phyloP scores from a whole-genome alignment of 352 stramenopile species.

The Globisporangium canariense region DNA sequence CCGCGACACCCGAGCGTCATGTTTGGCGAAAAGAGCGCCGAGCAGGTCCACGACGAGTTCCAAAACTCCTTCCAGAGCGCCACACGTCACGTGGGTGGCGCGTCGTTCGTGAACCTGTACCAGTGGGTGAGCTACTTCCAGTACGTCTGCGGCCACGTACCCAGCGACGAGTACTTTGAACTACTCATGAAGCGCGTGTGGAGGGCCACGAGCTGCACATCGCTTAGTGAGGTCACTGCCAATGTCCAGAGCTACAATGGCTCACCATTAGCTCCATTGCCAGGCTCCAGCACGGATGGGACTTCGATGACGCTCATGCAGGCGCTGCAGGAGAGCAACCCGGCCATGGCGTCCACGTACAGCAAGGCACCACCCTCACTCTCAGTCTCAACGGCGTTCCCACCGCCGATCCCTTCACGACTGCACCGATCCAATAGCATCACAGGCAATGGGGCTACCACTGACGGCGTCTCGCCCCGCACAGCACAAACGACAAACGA shows the following conservation, averaged over 20 bases:
- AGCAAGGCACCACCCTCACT: slow-evolving; percentile 14
- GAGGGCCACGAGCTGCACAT: slow-evolving; percentile 40
- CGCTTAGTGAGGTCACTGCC: slow-evolving; percentile 33
- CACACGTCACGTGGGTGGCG: slow-evolving; percentile 18
- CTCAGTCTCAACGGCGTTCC: slow-evolving; percentile 26
- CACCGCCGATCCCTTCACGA: slow-evolving; percentile 20
- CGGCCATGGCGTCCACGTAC: slow-evolving; percentile 25
- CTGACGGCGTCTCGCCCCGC: slow-evolving; percentile 30
- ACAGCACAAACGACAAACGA: slow-evolving; percentile 47
- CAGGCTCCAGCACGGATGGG: neutral
- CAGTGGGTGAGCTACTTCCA: slow-evolving; percentile 81
- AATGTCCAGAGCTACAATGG: neutral
- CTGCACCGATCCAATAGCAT: slow-evolving; percentile 24
- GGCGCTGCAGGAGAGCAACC: slow-evolving; percentile 41
- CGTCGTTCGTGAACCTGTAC: slow-evolving; percentile 59
- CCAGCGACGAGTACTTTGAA: slow-evolving; percentile 78
- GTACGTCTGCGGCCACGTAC: slow-evolving; percentile 59
- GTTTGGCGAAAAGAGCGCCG: slow-evolving; percentile 56
- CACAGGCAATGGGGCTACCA: slow-evolving; percentile 14
- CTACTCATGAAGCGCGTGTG: slow-evolving; percentile 69
- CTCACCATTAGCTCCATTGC: neutral
- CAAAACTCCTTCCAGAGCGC: slow-evolving; percentile 42
- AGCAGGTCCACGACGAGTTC: slow-evolving; percentile 61
- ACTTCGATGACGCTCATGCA: slow-evolving; percentile 47
- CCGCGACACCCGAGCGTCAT: slow-evolving; percentile 61